phyloP scores from a whole-genome alignment of 2,329 filamentous ascomycete species.

The Cladorrhinum sp. region DNA sequence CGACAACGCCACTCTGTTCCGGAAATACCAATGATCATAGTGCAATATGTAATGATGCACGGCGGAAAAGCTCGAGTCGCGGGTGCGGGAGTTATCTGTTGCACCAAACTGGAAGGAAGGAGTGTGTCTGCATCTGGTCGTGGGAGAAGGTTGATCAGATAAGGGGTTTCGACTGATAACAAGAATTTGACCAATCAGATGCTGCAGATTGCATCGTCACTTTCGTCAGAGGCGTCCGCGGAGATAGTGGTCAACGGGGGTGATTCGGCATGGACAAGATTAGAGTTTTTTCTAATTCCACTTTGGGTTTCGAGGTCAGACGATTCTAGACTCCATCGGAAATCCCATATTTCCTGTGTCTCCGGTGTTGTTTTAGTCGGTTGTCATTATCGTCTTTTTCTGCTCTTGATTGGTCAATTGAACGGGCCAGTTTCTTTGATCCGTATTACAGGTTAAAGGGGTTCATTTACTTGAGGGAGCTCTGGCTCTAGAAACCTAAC shows the following conservation, averaged over 20 bases:
- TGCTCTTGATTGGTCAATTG: too few relatives aligned
- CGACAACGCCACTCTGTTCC: background rate
- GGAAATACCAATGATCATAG: background rate
- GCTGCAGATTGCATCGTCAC: conserved; percentile 8
- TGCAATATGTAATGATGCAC: conserved; percentile 9
- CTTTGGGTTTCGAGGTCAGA: background rate
- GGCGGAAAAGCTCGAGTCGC: conserved; percentile 3
- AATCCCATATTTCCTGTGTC: background rate
- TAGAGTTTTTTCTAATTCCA: conserved; percentile 4
- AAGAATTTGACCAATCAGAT: conserved; percentile 16
- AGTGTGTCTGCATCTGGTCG: background rate
- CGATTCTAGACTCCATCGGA: background rate
- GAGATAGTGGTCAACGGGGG: conserved; percentile 14
- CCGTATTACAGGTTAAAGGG: too few relatives aligned
- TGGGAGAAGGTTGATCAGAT: conserved; percentile 9
- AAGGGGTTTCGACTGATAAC: conserved; percentile 16
- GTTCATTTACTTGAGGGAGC: too few relatives aligned
- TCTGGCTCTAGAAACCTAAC: too few relatives aligned
- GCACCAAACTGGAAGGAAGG: background rate
- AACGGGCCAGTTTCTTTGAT: too few relatives aligned
- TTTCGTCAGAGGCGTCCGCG: conserved; percentile 20
- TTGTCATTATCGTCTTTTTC: too few relatives aligned
- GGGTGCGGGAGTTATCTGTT: background rate
- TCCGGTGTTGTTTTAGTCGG: background rate
- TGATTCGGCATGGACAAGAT: conserved; percentile 12